phyloP scores from a whole-genome alignment of 2,329 filamentous ascomycete species.

The Aspergillus sp. region DNA sequence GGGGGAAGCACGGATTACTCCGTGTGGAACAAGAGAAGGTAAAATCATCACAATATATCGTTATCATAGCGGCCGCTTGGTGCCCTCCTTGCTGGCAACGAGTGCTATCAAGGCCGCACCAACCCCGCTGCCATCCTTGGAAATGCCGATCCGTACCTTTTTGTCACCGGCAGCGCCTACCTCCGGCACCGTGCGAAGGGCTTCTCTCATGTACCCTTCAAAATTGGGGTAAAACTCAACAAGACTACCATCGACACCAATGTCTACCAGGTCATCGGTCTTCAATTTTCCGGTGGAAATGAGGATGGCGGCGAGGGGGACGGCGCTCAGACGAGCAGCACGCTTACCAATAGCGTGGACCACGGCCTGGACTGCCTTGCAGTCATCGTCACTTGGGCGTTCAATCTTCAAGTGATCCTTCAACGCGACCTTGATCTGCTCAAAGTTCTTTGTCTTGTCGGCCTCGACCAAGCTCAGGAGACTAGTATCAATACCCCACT shows the following conservation, averaged over 20 bases:
- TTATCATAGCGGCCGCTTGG: slow-evolving; percentile 11
- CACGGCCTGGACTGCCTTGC: slow-evolving; percentile 82
- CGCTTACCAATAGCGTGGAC: slow-evolving; percentile 84
- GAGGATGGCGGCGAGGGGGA: slow-evolving; percentile 83
- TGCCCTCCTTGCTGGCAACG: slow-evolving; percentile 65
- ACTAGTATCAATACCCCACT: slow-evolving; percentile 90
- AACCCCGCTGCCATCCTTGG: slow-evolving; percentile 95
- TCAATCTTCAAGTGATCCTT: slow-evolving; percentile 77
- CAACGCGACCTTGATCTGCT: slow-evolving; percentile 75
- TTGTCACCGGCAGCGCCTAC: slow-evolving; percentile 80
- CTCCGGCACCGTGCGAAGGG: slow-evolving; percentile 73
- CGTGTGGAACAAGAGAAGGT: slow-evolving; percentile 1
- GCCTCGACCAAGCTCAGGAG: slow-evolving; percentile 86
- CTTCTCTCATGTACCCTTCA: slow-evolving; percentile 83
- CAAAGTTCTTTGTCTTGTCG: slow-evolving; percentile 74
- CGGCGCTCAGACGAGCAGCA: slow-evolving; percentile 83
- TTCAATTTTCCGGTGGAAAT: slow-evolving; percentile 76
- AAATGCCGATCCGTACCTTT: slow-evolving; percentile 90
- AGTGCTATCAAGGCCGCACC: slow-evolving; percentile 93
- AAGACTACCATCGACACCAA: slow-evolving; percentile 91
- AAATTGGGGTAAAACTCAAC: slow-evolving; percentile 97
- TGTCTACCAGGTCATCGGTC: slow-evolving; percentile 74
- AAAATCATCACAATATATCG: slow-evolving; percentile 12
- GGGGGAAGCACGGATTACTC: background rate
- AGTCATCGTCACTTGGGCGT: slow-evolving; percentile 79